Percentiles rank a stretch among this genome's conserved stretches.
Evolutionary conservation across 768 basidiomycete species (phyloP).

Genomic region (Kwoniella bestiolae): DNA sequence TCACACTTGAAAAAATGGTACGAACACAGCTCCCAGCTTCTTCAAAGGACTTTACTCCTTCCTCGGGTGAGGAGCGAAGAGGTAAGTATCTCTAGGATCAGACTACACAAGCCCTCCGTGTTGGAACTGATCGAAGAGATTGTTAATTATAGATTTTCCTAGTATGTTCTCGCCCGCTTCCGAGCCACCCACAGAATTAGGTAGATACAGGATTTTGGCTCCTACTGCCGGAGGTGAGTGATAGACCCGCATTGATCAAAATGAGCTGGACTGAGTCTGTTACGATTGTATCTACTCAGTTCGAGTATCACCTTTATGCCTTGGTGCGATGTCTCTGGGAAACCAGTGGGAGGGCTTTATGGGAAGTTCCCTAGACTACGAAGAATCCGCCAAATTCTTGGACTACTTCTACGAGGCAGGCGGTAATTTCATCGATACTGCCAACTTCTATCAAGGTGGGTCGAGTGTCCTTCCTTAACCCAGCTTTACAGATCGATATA

Average conservation of each 20-base stretch:
- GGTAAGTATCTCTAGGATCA: neutral
- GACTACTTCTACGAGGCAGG: constrained; percentile 61
- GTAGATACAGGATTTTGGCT: constrained; percentile 51
- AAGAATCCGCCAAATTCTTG: constrained; percentile 59
- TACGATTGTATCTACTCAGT: constrained; percentile 19
- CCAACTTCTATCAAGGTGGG: constrained; percentile 28
- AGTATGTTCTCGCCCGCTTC: constrained; percentile 15
- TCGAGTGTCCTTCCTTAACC: neutral
- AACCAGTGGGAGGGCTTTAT: constrained; percentile 56
- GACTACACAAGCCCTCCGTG: too few relatives aligned
- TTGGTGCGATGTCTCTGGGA: constrained; percentile 60
- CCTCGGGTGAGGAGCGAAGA: neutral
- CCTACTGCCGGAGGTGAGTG: constrained; percentile 51
- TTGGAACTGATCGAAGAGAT: constrained; percentile 1
- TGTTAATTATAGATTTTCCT: neutral
- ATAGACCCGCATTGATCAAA: too few relatives aligned
- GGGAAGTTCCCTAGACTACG: constrained; percentile 29
- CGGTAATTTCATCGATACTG: constrained; percentile 62
- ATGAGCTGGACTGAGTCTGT: too few relatives aligned
- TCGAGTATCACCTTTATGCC: constrained; percentile 58
- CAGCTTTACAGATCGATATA: too few relatives aligned
- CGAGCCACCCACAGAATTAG: constrained; percentile 31
- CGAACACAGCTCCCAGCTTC: constrained; percentile 8
- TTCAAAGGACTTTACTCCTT: constrained; percentile 9
- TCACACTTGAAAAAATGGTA: constrained; percentile 11